Evolutionary conservation across 2,329 filamentous ascomycete species (phyloP), one percentile per base, ranked within the genome.

Genomic region (Furcasterigmium furcatum): DNA sequence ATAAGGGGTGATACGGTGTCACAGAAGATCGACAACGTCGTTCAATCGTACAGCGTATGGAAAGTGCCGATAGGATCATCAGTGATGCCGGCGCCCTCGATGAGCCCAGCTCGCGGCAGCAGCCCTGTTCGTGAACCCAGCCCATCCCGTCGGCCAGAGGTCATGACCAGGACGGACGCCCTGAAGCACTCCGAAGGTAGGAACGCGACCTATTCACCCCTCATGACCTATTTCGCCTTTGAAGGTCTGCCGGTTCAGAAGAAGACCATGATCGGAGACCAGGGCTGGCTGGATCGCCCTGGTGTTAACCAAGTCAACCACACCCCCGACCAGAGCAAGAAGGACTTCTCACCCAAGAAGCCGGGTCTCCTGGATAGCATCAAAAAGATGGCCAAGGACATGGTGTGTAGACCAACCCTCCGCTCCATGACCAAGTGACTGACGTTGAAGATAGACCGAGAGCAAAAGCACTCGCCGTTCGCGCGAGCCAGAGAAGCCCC

Each of bases 201-300:
- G 29, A 60, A 53, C 18, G 56, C 58, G 20, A 50, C 57, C 0
- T 76, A 68, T 48, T 74, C 70, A 3, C 73, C 71, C 1, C 57
- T 76, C 3, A 62, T 65, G 6, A 58, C 71, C 0, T 71, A 72
- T 41, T 70, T 74, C 43, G 61, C 65, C 24, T 66, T 62, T 4
- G 52, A 62, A n/a, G 65, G 60, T 10, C 63, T 64, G 12, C 67
- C 71, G 2, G 55, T 56, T 5, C 51, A 55, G 34, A 73, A 67
- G 50, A 82, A 82, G 64, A 71, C 64, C 4, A 58, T 82, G 57
- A 73, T 82, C 46, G 78, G 79, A 3, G 62, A 74, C 3, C 71
- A 77, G 40, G 79, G 79, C 19, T 82, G 78, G 78, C 67, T 82
- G 3, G 77, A 80, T 55, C 67, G 68, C 14, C 73, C 66, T 2